phyloP scores from a whole-genome alignment of 225 moss, liverwort and hornwort genomes.

The Marchantia polymorpha region DNA sequence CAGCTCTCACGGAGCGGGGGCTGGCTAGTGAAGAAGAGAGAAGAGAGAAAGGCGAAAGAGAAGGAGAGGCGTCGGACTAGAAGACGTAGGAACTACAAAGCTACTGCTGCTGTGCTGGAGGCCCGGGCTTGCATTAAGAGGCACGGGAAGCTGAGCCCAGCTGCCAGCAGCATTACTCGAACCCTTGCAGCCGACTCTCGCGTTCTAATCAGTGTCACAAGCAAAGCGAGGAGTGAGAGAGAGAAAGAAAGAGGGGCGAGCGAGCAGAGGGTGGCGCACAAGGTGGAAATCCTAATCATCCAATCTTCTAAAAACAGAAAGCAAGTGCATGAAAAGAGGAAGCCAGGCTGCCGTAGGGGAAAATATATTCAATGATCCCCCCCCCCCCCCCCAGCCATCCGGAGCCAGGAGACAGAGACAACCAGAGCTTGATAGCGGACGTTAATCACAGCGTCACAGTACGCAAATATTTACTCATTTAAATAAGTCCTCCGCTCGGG shows the following conservation, averaged over 20 bases:
- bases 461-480: not conserved
- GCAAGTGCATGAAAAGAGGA: not conserved
- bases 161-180: too few relatives aligned
- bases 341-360: not conserved
- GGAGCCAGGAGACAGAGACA: not conserved
- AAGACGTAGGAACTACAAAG: too few relatives aligned
- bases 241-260: too few relatives aligned
- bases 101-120: too few relatives aligned
- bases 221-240: too few relatives aligned
- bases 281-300: not conserved
- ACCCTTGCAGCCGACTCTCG: too few relatives aligned
- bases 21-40: not conserved
- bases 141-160: too few relatives aligned
- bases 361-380: not conserved
- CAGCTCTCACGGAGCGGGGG: not conserved
- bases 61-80: too few relatives aligned
- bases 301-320: constrained; percentile 5
- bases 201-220: too few relatives aligned
- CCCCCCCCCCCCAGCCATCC: not conserved
- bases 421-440: not conserved
- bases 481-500: too few relatives aligned
- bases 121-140: too few relatives aligned
- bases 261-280: not conserved
- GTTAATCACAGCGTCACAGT: not conserved
- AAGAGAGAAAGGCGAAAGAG: not conserved